These are phyloP conservation scores for Naegleria lovaniensis DNA, from an alignment of 208 protist genomes.

Conservation along the genomic window DNA sequence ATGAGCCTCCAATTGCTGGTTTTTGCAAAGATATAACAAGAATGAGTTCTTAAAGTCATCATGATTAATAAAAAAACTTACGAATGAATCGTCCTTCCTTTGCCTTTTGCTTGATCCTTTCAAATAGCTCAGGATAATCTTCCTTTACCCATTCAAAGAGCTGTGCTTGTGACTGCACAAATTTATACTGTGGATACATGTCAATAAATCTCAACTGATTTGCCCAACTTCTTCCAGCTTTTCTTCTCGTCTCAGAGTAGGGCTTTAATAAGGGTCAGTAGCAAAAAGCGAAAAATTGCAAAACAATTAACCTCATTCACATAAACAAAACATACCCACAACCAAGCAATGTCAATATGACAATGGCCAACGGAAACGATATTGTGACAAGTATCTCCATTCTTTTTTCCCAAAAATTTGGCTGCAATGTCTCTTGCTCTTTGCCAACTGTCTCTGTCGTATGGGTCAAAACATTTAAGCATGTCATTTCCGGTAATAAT, in stretches of 20 bases:
- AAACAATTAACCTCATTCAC: too few species aligned
- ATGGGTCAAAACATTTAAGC: slow-evolving; percentile 32
- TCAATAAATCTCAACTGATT: background rate
- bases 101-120: slow-evolving; percentile 42
- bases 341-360: slow-evolving; percentile 51
- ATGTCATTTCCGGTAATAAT: slow-evolving; percentile 43
- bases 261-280: background rate
- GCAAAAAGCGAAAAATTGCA: too few species aligned
- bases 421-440: slow-evolving; percentile 21
- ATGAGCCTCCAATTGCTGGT: slow-evolving; percentile 50
- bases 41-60: background rate
- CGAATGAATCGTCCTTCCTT: slow-evolving; percentile 35
- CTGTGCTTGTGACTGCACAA: slow-evolving; percentile 34
- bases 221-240: slow-evolving; percentile 34
- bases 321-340: slow-evolving; percentile 40
- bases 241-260: slow-evolving; percentile 48
- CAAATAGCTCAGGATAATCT: slow-evolving; percentile 48
- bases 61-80: background rate
- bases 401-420: slow-evolving; percentile 41
- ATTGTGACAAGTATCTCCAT: slow-evolving; percentile 33
- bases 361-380: slow-evolving; percentile 48
- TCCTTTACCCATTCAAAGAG: slow-evolving; percentile 30
- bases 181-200: background rate
- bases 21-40: background rate
- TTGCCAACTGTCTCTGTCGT: slow-evolving; percentile 21